Evolutionary conservation across 2,329 filamentous ascomycete genomes (phyloP), one percentile per base, ranked within the genome.

Genomic region (Xylariaceae sp.): DNA sequence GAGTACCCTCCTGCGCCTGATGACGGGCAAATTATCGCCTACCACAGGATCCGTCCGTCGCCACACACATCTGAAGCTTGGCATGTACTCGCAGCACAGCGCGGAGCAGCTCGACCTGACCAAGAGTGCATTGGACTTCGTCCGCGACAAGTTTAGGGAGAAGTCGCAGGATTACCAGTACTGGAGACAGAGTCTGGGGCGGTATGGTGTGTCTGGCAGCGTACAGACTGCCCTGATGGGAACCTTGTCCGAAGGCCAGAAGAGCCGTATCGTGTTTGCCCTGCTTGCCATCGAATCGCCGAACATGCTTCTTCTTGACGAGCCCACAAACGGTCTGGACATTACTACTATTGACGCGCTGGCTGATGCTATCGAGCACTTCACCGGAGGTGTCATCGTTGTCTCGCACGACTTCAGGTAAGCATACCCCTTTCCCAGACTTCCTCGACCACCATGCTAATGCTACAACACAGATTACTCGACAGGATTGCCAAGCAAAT

Each of bases 401-500:
- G 92, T 98, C 37, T 93, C 84, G 53, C 92, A 98, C 83, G 92
- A 98, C 64, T 98, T 98, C 77, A 83, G 88, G 88, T 93, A 77
- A 60, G 80, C 54, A 35, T 35, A 15, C 3, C 9, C 14, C 13
- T 12, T 19, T 23, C n/a, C 8, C 5, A 6, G 21, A 35, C 16
- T 30, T 36, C 30, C 13, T 10, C 11, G 35, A 3, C n/a, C n/a
- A 26, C 7, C 28, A 26, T 42, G 30, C 43, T 57, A 45, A 51
- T 33, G 18, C 13, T 9, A 24, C 8, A 24, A 24, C 23, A 36
- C 37, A 93, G 90, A 72, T 72, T 98, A 55, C 80, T 98, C 47
- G 92, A 98, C 77, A 95, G 94, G 75, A 96, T 98, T 61, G 92
- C 92, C 52, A 98, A 98, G 76, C 87, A 98, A 64, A 98, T 98